A percentile compares a stretch with the other conserved stretches of the same genome.
These are phyloP conservation scores for Naganishia vaughanmartiniae DNA, from an alignment of 768 basidiomycete species.

Conservation along the genomic window DNA sequence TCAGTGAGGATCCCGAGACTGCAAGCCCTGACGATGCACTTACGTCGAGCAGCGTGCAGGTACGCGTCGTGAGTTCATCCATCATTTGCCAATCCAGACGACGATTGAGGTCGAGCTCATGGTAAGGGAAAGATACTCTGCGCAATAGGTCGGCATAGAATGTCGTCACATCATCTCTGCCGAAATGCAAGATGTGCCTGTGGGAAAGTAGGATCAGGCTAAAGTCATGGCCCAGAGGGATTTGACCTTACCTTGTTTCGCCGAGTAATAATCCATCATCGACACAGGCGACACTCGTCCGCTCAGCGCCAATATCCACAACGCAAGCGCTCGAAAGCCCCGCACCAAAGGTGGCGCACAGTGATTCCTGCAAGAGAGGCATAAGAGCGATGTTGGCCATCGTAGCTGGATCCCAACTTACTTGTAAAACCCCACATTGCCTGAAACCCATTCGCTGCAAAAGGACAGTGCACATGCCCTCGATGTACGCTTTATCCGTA, in stretches of 20 bases:
- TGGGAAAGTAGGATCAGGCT: constrained; percentile 36
- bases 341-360: constrained; percentile 90
- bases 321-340: constrained; percentile 93
- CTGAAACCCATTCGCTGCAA: constrained; percentile 82
- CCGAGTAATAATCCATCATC: constrained; percentile 86
- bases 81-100: constrained; percentile 86
- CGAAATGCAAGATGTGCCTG: constrained; percentile 77
- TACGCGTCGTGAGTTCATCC: constrained; percentile 80
- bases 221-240: not conserved
- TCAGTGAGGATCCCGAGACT: not conserved
- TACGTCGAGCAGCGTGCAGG: constrained; percentile 87
- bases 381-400: not conserved
- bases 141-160: constrained; percentile 76
- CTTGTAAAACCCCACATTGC: constrained; percentile 88
- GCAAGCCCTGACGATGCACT: constrained; percentile 36
- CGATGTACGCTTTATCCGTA: constrained; percentile 78
- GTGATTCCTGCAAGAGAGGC: constrained; percentile 66
- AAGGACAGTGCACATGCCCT: constrained; percentile 70
- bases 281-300: constrained; percentile 83
- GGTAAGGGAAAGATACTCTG: constrained; percentile 82
- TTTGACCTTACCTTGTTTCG: constrained; percentile 73
- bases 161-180: constrained; percentile 91
- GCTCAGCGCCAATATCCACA: constrained; percentile 84
- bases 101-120: constrained; percentile 70
- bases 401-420: constrained; percentile 43